Evolutionary conservation across 305 asterid genomes (phyloP).

Genomic region (Fraxinus sp.): DNA sequence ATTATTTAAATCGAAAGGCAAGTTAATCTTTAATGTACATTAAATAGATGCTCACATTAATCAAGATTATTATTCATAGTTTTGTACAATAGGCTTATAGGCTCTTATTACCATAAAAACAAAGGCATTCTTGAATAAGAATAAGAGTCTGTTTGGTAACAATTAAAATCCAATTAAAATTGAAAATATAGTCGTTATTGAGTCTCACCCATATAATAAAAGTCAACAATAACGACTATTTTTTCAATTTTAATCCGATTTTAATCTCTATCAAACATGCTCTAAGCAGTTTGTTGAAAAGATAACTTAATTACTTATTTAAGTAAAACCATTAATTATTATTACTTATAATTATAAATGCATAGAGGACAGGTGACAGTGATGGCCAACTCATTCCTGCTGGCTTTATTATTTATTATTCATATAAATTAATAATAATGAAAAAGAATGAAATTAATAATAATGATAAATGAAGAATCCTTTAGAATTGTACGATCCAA

Average conservation of each 20-base stretch:
- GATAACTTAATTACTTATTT: not conserved
- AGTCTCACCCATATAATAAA: too few species aligned
- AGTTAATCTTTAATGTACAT: not conserved
- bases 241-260: too few species aligned
- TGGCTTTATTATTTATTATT: conserved; percentile 23
- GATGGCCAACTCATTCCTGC: conserved; percentile 21
- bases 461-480: not conserved
- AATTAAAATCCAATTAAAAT: too few species aligned
- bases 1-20: not conserved
- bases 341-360: not conserved
- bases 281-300: not conserved
- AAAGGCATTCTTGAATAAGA: conserved; percentile 21
- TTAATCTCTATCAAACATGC: too few species aligned
- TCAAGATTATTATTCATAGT: not conserved
- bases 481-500: conserved; percentile 26
- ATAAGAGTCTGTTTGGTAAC: too few species aligned
- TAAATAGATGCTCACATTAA: conserved; percentile 16
- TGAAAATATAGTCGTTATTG: too few species aligned
- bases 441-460: not conserved
- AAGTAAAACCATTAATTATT: not conserved
- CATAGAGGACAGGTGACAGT: conserved; percentile 15
- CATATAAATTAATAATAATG: too few species aligned
- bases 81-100: not conserved
- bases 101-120: not conserved
- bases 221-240: too few species aligned